These are phyloP conservation scores for Phytopythium ostracodes DNA, from an alignment of 352 stramenopile genomes.

Conservation along the genomic window DNA sequence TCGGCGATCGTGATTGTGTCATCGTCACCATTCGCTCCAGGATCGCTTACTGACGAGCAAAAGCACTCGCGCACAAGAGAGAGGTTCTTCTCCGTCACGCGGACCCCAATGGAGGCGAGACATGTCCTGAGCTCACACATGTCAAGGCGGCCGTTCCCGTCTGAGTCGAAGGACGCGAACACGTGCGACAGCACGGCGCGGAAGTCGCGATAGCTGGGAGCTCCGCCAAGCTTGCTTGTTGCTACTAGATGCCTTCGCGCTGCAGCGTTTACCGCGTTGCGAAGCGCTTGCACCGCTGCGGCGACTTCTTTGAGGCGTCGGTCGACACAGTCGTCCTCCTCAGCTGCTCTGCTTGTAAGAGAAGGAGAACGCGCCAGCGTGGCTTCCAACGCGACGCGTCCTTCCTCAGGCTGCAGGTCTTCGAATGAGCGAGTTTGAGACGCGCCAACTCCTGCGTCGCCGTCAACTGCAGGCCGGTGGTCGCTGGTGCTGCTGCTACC, in stretches of 20 bases:
- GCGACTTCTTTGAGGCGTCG: conserved; percentile 2
- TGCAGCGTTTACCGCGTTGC: conserved; percentile 36
- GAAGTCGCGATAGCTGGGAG: conserved; percentile 42
- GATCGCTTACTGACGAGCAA: background rate
- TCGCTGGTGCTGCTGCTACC: background rate
- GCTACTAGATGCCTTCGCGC: conserved; percentile 25
- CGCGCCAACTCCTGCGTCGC: no score
- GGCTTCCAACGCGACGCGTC: background rate
- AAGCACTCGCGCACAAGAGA: conserved; percentile 58
- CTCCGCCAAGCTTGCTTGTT: conserved; percentile 14
- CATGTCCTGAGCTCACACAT: conserved; percentile 44
- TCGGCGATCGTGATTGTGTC: conserved; percentile 50
- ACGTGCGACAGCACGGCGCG: conserved; percentile 45
- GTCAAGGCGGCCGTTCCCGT: conserved; percentile 52
- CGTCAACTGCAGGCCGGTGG: background rate
- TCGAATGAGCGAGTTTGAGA: background rate
- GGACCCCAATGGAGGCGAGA: conserved; percentile 46
- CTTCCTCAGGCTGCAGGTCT: background rate
- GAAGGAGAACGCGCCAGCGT: background rate
- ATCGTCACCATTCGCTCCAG: conserved; percentile 2
- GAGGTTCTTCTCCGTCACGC: conserved; percentile 33
- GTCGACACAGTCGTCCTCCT: background rate
- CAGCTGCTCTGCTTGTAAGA: no score
- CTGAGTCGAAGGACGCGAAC: conserved; percentile 51
- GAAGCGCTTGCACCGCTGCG: conserved; percentile 13